These are phyloP conservation scores for Knufia petricola DNA, from an alignment of 2,329 filamentous ascomycete genomes.

Conservation along the genomic window DNA sequence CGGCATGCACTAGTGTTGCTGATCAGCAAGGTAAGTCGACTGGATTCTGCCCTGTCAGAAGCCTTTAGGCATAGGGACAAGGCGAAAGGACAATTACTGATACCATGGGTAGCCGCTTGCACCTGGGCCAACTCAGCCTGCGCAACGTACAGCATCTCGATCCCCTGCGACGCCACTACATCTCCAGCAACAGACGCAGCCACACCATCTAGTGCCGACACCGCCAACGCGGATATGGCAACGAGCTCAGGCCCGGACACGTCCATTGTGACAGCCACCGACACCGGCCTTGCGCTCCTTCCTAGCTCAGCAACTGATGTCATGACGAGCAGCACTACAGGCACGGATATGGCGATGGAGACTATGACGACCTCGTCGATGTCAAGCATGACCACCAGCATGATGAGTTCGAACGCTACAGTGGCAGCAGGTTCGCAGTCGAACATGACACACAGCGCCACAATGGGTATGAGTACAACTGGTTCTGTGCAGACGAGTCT, in stretches of 20 bases:
- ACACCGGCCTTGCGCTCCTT: no score
- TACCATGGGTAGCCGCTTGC: not conserved
- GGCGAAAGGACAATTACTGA: not conserved
- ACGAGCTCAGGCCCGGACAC: no score
- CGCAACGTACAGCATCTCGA: slow-evolving; percentile 1
- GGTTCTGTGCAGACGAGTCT: not conserved
- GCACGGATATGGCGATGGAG: not conserved
- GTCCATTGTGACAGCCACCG: no score
- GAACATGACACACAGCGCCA: slow-evolving; percentile 3
- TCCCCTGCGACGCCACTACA: not conserved
- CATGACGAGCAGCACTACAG: not conserved
- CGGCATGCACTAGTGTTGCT: not conserved
- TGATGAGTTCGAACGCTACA: not conserved
- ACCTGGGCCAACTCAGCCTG: slow-evolving; percentile 8
- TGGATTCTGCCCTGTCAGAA: not conserved
- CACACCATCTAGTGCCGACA: not conserved
- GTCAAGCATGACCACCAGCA: not conserved
- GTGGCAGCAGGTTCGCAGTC: not conserved
- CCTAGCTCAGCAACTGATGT: not conserved
- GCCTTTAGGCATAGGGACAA: no score
- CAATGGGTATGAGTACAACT: not conserved
- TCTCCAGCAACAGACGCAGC: no score
- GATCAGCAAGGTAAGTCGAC: slow-evolving; percentile 3
- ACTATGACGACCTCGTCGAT: not conserved
- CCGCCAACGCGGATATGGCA: no score